Evolutionary conservation across 1,284 basidiomycete genomes (phyloP).

Genomic region (Irpex sp.): DNA sequence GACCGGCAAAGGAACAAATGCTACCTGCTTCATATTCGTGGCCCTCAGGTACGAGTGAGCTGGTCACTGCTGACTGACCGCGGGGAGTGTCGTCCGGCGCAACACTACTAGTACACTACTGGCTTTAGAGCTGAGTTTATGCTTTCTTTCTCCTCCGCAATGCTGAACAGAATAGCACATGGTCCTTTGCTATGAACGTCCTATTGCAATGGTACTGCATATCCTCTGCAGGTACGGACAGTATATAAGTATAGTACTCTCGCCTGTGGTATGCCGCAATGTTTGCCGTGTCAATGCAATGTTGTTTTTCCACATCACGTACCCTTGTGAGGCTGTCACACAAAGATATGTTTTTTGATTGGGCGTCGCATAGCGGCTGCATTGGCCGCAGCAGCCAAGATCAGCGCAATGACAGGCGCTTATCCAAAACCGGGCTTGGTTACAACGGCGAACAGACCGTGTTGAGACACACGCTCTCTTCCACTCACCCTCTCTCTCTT

Average conservation of each 20-base stretch:
- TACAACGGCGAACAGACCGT: background rate
- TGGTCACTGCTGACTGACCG: no score
- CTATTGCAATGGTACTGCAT: no score
- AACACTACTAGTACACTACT: background rate
- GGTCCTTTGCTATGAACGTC: background rate
- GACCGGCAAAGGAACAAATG: background rate
- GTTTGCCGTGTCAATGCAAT: background rate
- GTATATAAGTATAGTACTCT: background rate
- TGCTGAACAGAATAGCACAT: background rate
- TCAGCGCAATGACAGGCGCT: background rate
- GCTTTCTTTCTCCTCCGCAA: background rate
- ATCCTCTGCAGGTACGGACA: no score
- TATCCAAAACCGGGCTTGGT: background rate
- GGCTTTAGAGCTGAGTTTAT: background rate
- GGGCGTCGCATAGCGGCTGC: background rate
- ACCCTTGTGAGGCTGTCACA: no score
- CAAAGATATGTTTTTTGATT: background rate
- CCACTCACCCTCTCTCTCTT: background rate
- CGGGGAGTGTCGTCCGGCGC: background rate
- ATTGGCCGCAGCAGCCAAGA: background rate
- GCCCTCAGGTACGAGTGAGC: no score
- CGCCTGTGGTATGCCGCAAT: background rate
- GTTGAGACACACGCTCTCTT: background rate
- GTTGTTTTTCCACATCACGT: background rate
- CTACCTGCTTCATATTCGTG: no score